phyloP scores from a whole-genome alignment of 2,329 filamentous ascomycete genomes.

The Fusarium sulawesiense region DNA sequence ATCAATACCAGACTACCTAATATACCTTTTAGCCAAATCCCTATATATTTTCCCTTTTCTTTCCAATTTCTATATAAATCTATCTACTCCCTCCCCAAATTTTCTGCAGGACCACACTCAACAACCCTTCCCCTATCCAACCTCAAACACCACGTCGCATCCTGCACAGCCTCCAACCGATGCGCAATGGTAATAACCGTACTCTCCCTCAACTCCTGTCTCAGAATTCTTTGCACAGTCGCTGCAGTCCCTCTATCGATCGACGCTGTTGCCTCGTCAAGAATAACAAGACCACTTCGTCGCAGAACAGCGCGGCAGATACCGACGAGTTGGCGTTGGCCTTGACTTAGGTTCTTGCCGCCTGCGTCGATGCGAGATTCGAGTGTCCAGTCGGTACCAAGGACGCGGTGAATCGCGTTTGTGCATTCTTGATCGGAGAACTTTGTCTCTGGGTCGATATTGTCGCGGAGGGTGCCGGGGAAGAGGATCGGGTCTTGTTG shows the following conservation, averaged over 20 bases:
- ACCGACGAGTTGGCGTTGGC: constrained; percentile 71
- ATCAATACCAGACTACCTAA: neutral
- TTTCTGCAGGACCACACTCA: constrained; percentile 57
- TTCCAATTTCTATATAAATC: neutral
- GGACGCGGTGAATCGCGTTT: constrained; percentile 67
- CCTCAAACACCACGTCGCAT: constrained; percentile 66
- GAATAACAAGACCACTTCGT: constrained; percentile 68
- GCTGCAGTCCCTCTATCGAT: constrained; percentile 70
- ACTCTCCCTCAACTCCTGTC: constrained; percentile 64
- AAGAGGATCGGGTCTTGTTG: constrained; percentile 73
- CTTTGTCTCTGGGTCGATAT: constrained; percentile 75
- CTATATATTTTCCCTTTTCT: neutral
- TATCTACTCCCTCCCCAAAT: constrained; percentile 9
- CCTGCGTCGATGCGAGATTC: constrained; percentile 67
- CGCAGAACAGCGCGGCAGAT: constrained; percentile 70
- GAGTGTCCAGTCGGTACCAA: constrained; percentile 63
- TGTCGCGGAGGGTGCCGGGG: constrained; percentile 68
- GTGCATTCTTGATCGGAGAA: constrained; percentile 64
- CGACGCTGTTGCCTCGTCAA: constrained; percentile 74
- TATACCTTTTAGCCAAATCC: neutral
- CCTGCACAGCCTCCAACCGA: constrained; percentile 70
- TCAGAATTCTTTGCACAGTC: constrained; percentile 67
- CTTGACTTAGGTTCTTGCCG: constrained; percentile 71
- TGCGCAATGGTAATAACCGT: constrained; percentile 77
- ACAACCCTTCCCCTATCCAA: constrained; percentile 64